phyloP scores from a whole-genome alignment of 768 basidiomycete genomes.

The Gyrodon lividus region DNA sequence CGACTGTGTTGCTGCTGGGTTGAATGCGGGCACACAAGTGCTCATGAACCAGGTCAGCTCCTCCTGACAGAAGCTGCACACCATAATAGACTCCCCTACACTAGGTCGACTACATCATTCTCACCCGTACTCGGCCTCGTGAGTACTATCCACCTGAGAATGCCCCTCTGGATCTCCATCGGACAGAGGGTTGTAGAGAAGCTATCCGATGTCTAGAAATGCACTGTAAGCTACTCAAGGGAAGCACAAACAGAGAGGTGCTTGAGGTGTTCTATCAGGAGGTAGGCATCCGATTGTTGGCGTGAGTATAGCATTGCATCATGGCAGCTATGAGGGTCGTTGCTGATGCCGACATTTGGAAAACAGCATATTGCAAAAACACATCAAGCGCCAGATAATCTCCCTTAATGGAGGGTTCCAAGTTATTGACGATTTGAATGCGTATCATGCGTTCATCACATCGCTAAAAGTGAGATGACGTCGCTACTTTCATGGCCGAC shows the following conservation, averaged over 20 bases:
- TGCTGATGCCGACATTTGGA: neutral
- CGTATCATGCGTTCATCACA: slow-evolving; percentile 86
- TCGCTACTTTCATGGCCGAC: neutral
- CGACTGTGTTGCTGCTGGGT: slow-evolving; percentile 87
- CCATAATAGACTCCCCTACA: neutral
- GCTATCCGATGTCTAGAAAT: slow-evolving; percentile 85
- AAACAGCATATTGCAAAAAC: slow-evolving; percentile 86
- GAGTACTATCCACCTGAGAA: slow-evolving; percentile 92
- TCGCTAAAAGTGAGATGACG: slow-evolving; percentile 65
- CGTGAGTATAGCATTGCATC: slow-evolving; percentile 47
- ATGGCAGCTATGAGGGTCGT: slow-evolving; percentile 15
- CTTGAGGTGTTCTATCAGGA: slow-evolving; percentile 98
- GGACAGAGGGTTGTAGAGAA: slow-evolving; percentile 85
- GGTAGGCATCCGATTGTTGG: slow-evolving; percentile 85
- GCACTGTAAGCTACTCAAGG: slow-evolving; percentile 89
- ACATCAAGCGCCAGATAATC: slow-evolving; percentile 96
- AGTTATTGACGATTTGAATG: slow-evolving; percentile 93
- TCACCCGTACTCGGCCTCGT: slow-evolving; percentile 74
- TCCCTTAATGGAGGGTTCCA: slow-evolving; percentile 93
- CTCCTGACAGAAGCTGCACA: neutral
- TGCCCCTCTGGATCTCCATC: slow-evolving; percentile 72
- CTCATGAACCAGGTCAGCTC: slow-evolving; percentile 84
- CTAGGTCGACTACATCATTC: slow-evolving; percentile 92
- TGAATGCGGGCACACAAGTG: slow-evolving; percentile 95
- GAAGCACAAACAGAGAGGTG: slow-evolving; percentile 94